Base-by-base conservation (phyloP, 345 rosid genomes). In the Psidium friedrichsthalianum region DNA sequence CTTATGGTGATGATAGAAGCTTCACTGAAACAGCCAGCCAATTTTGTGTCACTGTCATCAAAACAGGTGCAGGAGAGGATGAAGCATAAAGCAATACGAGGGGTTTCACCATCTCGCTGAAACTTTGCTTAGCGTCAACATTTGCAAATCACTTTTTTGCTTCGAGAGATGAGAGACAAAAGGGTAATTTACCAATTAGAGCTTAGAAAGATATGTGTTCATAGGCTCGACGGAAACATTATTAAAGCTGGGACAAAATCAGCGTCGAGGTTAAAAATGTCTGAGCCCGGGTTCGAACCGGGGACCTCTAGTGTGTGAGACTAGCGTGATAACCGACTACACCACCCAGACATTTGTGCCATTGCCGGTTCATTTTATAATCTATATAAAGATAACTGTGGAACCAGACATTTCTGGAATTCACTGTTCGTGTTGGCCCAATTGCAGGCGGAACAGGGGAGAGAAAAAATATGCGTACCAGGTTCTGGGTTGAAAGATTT, bases 281-380 rank as follows among this genome's bases (percentile, higher is more conserved):
- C 93, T 87, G 88, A 88, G 89, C 88, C 90, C 92, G 93, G 94
- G 92, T 90, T 93, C 93, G 93, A 93, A 93, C 91, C 89, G 91
- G 92, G 92, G 94, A 90, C 93, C 93, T 93, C 88, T 91, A 90
- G 92, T 90, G 94, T 91, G 95, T 90, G 93, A 93, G 94, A 93
- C 93, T 90, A 92, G 87, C 93, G 92, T 92, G 94, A 94, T 94
- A 90, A 91, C 95, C 93, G 59, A 92, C 94, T 92, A 90, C 96
- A 92, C 95, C 94, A 93, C 95, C 93, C 95, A 91, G 93, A 92
- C 93, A 10, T 0, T 4, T 8, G 12, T 29, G 11, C 5, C 0
- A 0, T 0, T 29, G 0, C 6, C 3, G 20, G 74, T 27, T 13
- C 74, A 59, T 1, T 0, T 1, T 3, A 6, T 3, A 0, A 13